Evolutionary conservation across 805 yeast species (phyloP).

Genomic region (Teunomyces barrocoloradensis): DNA sequence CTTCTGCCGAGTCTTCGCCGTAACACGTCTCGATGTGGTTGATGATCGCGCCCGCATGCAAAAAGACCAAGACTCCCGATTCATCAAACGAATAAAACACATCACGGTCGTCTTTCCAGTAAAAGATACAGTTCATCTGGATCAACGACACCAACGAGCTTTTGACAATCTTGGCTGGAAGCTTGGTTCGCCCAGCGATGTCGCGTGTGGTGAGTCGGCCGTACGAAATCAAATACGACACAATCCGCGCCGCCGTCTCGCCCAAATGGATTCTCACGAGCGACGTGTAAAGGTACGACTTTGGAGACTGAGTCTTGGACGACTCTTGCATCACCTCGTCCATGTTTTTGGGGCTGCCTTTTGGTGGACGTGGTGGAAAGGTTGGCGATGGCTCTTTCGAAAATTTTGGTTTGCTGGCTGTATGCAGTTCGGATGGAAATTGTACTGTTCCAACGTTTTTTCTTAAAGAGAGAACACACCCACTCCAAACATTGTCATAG

Average conservation of each 20-base stretch:
- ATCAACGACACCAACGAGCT: conserved; percentile 71
- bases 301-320: conserved; percentile 57
- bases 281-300: conserved; percentile 55
- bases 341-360: conserved; percentile 10
- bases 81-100: conserved; percentile 61
- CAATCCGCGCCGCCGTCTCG: conserved; percentile 64
- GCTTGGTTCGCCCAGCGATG: conserved; percentile 43
- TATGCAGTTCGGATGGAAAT: background rate
- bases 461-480: no score
- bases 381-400: background rate
- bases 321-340: conserved; percentile 16
- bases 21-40: conserved; percentile 46
- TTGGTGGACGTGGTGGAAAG: background rate
- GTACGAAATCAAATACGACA: conserved; percentile 58
- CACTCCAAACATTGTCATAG: no score
- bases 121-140: conserved; percentile 73
- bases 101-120: conserved; percentile 49
- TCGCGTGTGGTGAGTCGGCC: conserved; percentile 65
- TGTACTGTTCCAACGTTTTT: no score
- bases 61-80: conserved; percentile 57
- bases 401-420: background rate
- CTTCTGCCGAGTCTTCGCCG: conserved; percentile 49
- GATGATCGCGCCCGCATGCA: conserved; percentile 78
- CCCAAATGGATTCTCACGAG: conserved; percentile 61
- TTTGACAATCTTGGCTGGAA: conserved; percentile 53